A percentile compares a stretch with the other conserved stretches of the same genome.
Evolutionary conservation across 176 grass and related monocot genomes (phyloP).

Genomic region (Chrysopogon serrulatus): DNA sequence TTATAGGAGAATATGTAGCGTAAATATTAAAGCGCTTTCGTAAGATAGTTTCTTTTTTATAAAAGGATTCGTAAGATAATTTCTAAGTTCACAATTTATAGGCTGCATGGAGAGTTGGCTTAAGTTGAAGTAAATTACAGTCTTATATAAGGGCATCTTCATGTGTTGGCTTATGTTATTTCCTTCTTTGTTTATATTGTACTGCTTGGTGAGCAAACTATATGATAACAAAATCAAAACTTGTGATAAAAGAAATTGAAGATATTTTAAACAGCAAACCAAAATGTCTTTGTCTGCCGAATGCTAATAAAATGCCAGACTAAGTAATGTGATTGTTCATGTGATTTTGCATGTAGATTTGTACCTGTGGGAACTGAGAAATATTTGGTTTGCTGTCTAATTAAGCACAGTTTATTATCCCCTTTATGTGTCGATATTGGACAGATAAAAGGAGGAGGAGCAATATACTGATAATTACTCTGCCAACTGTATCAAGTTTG

Average conservation of each 20-base stretch:
- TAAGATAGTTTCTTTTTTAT: not conserved
- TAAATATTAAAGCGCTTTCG: not conserved
- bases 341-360: not conserved
- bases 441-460: not conserved
- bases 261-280: not conserved
- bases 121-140: not conserved
- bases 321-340: not conserved
- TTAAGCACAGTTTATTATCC: not conserved
- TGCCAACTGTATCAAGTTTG: not conserved
- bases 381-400: not conserved
- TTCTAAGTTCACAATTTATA: not conserved
- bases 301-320: not conserved
- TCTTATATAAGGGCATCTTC: not conserved
- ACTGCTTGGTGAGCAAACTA: not conserved
- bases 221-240: not conserved
- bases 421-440: not conserved
- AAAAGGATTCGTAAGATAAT: too few species aligned
- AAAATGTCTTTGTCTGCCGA: not conserved
- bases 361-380: not conserved
- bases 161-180: not conserved
- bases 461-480: not conserved
- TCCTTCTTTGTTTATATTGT: not conserved
- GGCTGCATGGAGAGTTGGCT: not conserved
- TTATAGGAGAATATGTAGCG: not conserved
- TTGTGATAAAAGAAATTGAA: not conserved